Evolutionary conservation across 352 stramenopile genomes (phyloP).

Genomic region (Globisporangium nagaii): DNA sequence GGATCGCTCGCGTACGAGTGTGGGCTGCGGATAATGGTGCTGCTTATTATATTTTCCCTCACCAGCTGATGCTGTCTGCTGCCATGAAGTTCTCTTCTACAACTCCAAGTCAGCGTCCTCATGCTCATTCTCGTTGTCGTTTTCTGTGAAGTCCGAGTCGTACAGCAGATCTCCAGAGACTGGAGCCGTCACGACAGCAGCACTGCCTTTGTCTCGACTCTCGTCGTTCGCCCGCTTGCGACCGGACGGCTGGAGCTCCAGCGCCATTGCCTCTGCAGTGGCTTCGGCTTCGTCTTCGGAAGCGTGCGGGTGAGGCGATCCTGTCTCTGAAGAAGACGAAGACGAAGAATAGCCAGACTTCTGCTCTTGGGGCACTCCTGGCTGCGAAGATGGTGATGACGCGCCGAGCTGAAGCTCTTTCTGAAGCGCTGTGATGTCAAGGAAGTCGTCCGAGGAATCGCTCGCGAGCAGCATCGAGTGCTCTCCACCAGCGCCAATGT

Average conservation of each 20-base stretch:
- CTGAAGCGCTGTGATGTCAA: constrained; percentile 17
- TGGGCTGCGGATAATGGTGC: neutral
- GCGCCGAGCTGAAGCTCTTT: too few species aligned
- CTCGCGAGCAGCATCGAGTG: constrained; percentile 18
- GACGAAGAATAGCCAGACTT: neutral
- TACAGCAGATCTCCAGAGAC: constrained; percentile 6
- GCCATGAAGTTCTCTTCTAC: too few species aligned
- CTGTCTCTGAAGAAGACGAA: neutral
- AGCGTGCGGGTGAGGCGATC: neutral
- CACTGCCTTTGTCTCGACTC: neutral
- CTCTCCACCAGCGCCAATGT: too few species aligned
- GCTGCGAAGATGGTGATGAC: neutral
- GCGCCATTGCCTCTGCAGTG: neutral
- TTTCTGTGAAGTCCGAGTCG: constrained; percentile 23
- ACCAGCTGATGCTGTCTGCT: neutral
- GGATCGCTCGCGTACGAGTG: neutral
- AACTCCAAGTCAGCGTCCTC: neutral
- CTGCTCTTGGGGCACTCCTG: neutral
- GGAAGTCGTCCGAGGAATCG: constrained; percentile 27
- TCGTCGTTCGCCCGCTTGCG: neutral
- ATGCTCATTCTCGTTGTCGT: neutral
- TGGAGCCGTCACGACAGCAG: neutral
- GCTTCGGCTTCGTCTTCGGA: neutral
- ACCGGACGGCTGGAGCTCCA: neutral
- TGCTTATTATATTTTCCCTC: neutral